Conservation (phyloP, 2,329 filamentous ascomycete species). For the Huntiella abstrusa region DNA sequence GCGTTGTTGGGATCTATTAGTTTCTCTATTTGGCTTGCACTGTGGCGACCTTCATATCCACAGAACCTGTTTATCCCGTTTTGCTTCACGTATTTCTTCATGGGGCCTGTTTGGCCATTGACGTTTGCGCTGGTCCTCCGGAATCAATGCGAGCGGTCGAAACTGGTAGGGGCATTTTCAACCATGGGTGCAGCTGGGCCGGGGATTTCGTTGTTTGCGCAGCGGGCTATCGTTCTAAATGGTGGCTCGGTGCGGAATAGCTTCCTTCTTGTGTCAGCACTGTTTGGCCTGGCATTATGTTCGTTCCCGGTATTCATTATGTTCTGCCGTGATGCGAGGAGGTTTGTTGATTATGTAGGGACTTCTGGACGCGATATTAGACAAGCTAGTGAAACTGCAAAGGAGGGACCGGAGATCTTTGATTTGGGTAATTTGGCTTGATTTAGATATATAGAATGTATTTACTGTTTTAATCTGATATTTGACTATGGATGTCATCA, state of each 20-base stretch:
- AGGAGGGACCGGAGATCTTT: background rate
- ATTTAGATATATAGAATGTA: too few relatives aligned
- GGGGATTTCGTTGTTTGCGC: constrained; percentile 54
- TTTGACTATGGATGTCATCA: constrained; percentile 27
- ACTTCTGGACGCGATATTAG: background rate
- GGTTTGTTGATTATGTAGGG: constrained; percentile 21
- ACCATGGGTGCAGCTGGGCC: constrained; percentile 59
- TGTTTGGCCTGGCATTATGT: too few relatives aligned
- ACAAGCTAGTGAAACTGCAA: background rate
- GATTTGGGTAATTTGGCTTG: too few relatives aligned
- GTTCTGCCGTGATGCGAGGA: constrained; percentile 26
- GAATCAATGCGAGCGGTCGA: constrained; percentile 62
- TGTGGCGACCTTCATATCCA: constrained; percentile 28
- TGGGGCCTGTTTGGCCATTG: constrained; percentile 66
- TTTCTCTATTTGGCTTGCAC: constrained; percentile 14
- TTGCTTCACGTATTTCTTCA: constrained; percentile 58
- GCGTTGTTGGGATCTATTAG: constrained; percentile 37
- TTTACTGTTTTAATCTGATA: too few relatives aligned
- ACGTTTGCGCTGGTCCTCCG: constrained; percentile 64
- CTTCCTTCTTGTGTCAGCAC: constrained; percentile 32
- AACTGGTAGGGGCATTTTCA: constrained; percentile 58
- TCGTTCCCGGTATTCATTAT: constrained; percentile 32
- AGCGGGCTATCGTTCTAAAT: constrained; percentile 44
- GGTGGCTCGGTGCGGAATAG: constrained; percentile 44
- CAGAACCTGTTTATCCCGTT: constrained; percentile 36